These are phyloP conservation scores for Calonectria pseudoturangicola DNA, from an alignment of 2,329 filamentous ascomycete genomes.

Conservation along the genomic window DNA sequence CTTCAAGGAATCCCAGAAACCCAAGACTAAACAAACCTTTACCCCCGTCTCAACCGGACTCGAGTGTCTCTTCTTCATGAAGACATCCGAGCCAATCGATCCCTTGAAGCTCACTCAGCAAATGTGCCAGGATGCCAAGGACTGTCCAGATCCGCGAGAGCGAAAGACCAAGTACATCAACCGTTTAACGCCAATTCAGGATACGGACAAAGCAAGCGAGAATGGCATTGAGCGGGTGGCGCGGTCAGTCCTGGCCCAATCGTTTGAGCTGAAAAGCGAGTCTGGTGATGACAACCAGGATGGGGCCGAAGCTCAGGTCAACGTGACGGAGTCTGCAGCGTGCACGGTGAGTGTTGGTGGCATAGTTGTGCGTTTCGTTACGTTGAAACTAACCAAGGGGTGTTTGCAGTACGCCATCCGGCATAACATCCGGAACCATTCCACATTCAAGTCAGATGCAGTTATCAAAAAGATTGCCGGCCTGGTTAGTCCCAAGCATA, in stretches of 20 bases:
- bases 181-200: conserved; percentile 71
- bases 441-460: conserved; percentile 77
- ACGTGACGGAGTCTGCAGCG: conserved; percentile 47
- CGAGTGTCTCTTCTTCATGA: conserved; percentile 79
- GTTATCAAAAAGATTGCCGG: conserved; percentile 83
- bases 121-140: conserved; percentile 74
- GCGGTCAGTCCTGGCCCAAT: conserved; percentile 75
- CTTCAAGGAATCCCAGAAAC: conserved; percentile 69
- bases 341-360: conserved; percentile 65
- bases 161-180: conserved; percentile 76
- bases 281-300: conserved; percentile 44
- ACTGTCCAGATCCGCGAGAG: conserved; percentile 62
- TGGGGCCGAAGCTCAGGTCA: conserved; percentile 41
- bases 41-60: conserved; percentile 72
- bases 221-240: conserved; percentile 80
- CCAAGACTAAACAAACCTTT: conserved; percentile 68
- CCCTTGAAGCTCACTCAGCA: conserved; percentile 71
- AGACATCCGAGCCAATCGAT: conserved; percentile 72
- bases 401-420: conserved; percentile 85
- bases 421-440: conserved; percentile 84
- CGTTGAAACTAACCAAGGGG: conserved; percentile 42
- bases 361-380: conserved; percentile 27
- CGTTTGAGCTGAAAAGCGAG: conserved; percentile 72
- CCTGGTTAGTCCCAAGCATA: conserved; percentile 79
- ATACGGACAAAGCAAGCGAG: conserved; percentile 79